Evolutionary conservation across 2,329 filamentous ascomycete species (phyloP).

Genomic region (Epichloe sp.): DNA sequence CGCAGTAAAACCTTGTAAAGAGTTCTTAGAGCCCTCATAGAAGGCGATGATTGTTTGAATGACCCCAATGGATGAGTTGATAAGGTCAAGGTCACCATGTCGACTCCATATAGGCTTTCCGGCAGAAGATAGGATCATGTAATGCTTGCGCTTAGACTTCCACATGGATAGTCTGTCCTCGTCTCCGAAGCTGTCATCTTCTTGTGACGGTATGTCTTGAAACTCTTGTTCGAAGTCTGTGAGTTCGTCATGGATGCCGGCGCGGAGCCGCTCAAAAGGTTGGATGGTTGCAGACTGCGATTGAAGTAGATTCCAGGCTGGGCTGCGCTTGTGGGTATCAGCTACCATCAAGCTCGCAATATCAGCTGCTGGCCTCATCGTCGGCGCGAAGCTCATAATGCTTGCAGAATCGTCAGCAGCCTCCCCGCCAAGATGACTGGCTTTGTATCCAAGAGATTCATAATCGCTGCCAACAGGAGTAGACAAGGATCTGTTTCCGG

Average conservation of each 20-base stretch:
- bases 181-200: slow-evolving; percentile 28
- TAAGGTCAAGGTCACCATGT: slow-evolving; percentile 78
- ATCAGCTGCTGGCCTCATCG: slow-evolving; percentile 51
- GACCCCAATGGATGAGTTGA: slow-evolving; percentile 89
- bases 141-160: slow-evolving; percentile 93
- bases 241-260: slow-evolving; percentile 38
- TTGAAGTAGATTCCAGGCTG: slow-evolving; percentile 55
- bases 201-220: slow-evolving; percentile 51
- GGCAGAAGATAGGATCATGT: slow-evolving; percentile 87
- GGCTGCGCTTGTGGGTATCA: slow-evolving; percentile 50
- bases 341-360: slow-evolving; percentile 72
- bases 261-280: slow-evolving; percentile 44
- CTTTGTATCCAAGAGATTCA: slow-evolving; percentile 22
- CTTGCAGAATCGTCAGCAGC: slow-evolving; percentile 48
- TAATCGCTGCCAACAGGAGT: slow-evolving; percentile 27
- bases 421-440: slow-evolving; percentile 28
- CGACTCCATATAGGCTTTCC: slow-evolving; percentile 96
- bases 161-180: slow-evolving; percentile 56
- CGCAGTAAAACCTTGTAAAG: slow-evolving; percentile 74
- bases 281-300: slow-evolving; percentile 46
- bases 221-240: slow-evolving; percentile 66
- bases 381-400: slow-evolving; percentile 52
- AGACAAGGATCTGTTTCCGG: slow-evolving; percentile 21
- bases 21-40: slow-evolving; percentile 70
- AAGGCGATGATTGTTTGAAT: slow-evolving; percentile 97